Evolutionary conservation across 805 yeast genomes (phyloP), one percentile per base, ranked within the genome.

Genomic region (Nakazawaea siamensis): DNA sequence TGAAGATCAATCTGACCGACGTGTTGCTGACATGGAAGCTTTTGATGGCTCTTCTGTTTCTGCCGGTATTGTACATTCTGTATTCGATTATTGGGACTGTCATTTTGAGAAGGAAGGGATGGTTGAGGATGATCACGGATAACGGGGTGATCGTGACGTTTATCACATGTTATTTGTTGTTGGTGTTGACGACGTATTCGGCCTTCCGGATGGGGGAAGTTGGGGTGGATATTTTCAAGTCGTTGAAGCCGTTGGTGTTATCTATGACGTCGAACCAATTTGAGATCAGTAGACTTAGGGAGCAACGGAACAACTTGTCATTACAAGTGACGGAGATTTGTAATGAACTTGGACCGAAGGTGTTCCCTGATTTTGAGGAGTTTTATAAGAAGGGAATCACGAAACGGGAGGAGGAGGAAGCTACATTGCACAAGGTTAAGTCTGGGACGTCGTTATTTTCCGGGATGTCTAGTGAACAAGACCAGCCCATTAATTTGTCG

Each of bases 1-100:
- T 90, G 13, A 90, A 90, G 54, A 77, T 90, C 40, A 78, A 74
- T 46, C 98, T 94, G 10, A 80, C 77, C 35, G 98, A 90, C 54
- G 97, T 90, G 10, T 68, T 92, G 34, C 97, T 95, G 0, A 86
- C 97, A 2, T 90, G 98, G 98, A 90, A 90, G 57, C 79, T 90
- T 18, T 62, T 90, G 39, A 83, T 90, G 33, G 83, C 92, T 12
- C 68, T 90, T 68, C 92, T 85, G 12, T 60, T 83, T 31, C 92
- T 97, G 0, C 98, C 98, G 0, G 54, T 82, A 14, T 63, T 90
- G 24, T 90, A 90, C 60, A 72, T 78, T 29, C 58, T 79, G 38
- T 92, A 92, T 58, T 88, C 97, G 0, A 47, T 73, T 3, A 42
- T 80, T 9, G 79, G 84, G 11, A 48, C 56, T 10, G 23, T 33